These are phyloP conservation scores for Actinomucor elegans DNA, from an alignment of 371 early-diverging fungal genomes.

Conservation along the genomic window DNA sequence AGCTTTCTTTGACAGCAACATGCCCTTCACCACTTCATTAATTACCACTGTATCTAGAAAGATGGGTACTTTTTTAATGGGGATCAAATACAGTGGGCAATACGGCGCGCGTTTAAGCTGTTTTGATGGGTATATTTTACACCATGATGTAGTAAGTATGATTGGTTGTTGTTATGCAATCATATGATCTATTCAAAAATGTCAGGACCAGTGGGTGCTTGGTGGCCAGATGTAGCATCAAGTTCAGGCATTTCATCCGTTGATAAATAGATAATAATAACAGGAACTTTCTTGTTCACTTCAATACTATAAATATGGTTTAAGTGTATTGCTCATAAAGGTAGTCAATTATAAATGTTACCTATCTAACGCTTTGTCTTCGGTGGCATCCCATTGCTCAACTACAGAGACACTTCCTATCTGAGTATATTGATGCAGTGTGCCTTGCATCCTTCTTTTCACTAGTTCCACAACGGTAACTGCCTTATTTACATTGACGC, in stretches of 20 bases:
- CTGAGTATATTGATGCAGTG: slow-evolving; percentile 62
- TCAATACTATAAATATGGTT: slow-evolving; percentile 24
- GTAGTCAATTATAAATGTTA: slow-evolving; percentile 12
- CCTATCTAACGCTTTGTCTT: slow-evolving; percentile 42
- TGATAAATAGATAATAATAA: slow-evolving; percentile 43
- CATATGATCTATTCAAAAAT: slow-evolving; percentile 13
- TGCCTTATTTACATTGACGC: slow-evolving; percentile 58
- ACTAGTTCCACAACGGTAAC: slow-evolving; percentile 69
- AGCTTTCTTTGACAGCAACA: no score
- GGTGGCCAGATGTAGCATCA: slow-evolving; percentile 36
- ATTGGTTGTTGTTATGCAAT: not conserved
- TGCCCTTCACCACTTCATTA: no score
- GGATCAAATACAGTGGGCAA: no score
- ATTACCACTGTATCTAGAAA: no score
- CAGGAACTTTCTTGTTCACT: slow-evolving; percentile 40
- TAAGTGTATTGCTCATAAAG: no score
- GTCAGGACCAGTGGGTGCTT: slow-evolving; percentile 41
- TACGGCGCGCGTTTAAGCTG: no score
- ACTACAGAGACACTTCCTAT: slow-evolving; percentile 51
- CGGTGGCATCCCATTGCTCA: slow-evolving; percentile 57
- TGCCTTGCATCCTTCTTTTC: slow-evolving; percentile 58
- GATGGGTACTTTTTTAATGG: no score
- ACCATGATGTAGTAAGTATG: no score
- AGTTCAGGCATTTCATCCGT: slow-evolving; percentile 33
- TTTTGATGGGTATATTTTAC: no score